A percentile compares a stretch with the other conserved stretches of the same genome.
Evolutionary conservation across 208 protist species (phyloP).

Genomic region (Crithidia fasciculata): DNA sequence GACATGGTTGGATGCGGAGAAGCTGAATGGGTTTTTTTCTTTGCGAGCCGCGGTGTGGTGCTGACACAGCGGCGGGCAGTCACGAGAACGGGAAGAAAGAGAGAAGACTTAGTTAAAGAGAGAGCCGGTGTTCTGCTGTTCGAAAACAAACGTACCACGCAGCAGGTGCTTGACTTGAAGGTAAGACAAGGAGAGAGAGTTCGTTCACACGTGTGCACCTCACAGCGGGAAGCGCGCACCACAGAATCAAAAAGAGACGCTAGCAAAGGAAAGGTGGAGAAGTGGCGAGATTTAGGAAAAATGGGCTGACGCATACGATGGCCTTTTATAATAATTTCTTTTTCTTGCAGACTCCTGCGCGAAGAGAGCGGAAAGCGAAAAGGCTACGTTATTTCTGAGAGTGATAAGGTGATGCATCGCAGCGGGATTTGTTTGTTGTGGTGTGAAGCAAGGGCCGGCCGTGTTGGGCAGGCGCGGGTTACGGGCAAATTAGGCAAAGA

Average conservation of each 20-base stretch:
- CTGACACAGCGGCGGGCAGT: not conserved
- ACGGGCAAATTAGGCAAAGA: not conserved
- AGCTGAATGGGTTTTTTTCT: not conserved
- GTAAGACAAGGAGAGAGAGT: not conserved
- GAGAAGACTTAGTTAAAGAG: not conserved
- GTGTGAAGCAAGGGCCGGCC: too few species aligned
- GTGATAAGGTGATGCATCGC: too few species aligned
- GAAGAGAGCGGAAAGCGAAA: too few species aligned
- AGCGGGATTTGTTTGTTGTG: too few species aligned
- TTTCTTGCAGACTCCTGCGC: too few species aligned
- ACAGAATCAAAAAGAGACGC: not conserved
- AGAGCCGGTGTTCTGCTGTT: slow-evolving; percentile 1
- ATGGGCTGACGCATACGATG: slow-evolving; percentile 14
- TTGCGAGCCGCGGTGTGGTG: not conserved
- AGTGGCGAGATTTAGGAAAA: not conserved
- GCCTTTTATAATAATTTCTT: too few species aligned
- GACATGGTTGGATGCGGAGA: slow-evolving; percentile 39
- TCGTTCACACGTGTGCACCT: not conserved
- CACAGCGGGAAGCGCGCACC: not conserved
- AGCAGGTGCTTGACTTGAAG: not conserved
- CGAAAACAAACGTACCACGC: not conserved
- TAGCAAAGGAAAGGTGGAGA: not conserved
- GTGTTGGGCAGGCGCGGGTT: too few species aligned
- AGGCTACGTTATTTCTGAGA: too few species aligned
- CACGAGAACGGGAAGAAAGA: not conserved